These are phyloP conservation scores for Wallacemonas sp. DNA, from an alignment of 208 protist genomes.

Conservation along the genomic window DNA sequence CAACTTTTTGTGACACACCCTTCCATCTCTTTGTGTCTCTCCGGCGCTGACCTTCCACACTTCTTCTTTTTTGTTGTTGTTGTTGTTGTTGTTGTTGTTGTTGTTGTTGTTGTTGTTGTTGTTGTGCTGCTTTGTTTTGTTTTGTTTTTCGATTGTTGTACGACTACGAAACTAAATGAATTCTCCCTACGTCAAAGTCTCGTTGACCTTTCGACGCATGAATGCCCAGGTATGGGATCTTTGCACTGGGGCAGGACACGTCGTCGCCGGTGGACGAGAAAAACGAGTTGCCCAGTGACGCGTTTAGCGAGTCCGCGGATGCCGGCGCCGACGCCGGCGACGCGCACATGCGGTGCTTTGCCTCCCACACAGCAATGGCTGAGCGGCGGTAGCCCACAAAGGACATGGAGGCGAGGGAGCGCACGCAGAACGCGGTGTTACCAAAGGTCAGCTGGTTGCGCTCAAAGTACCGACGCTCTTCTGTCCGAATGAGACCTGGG, in stretches of 20 bases:
- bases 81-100: too few relatives aligned
- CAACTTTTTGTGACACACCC: too few relatives aligned
- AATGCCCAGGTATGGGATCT: background rate
- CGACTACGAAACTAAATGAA: too few relatives aligned
- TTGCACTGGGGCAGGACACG: background rate
- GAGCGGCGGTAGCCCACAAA: conserved; percentile 45
- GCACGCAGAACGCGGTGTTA: conserved; percentile 30
- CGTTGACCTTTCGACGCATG: too few relatives aligned
- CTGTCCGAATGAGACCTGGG: conserved; percentile 23
- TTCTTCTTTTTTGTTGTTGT: too few relatives aligned
- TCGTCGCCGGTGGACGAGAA: conserved; percentile 3
- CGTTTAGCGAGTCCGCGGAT: background rate
- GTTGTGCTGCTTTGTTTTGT: too few relatives aligned
- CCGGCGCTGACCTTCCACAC: too few relatives aligned
- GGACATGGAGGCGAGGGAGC: conserved; percentile 37
- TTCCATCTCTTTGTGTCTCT: too few relatives aligned
- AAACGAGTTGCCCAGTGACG: background rate
- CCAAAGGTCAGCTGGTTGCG: conserved; percentile 30
- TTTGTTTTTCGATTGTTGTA: too few relatives aligned
- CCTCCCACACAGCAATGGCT: conserved; percentile 23
- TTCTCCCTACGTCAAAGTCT: too few relatives aligned
- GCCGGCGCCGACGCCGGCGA: background rate
- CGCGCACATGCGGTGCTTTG: conserved; percentile 17
- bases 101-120: too few relatives aligned
- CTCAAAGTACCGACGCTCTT: conserved; percentile 39